Percentiles rank a stretch among this genome's conserved stretches.
Evolutionary conservation across 352 stramenopile genomes (phyloP).

Genomic region (Phytophthora sansomeana): DNA sequence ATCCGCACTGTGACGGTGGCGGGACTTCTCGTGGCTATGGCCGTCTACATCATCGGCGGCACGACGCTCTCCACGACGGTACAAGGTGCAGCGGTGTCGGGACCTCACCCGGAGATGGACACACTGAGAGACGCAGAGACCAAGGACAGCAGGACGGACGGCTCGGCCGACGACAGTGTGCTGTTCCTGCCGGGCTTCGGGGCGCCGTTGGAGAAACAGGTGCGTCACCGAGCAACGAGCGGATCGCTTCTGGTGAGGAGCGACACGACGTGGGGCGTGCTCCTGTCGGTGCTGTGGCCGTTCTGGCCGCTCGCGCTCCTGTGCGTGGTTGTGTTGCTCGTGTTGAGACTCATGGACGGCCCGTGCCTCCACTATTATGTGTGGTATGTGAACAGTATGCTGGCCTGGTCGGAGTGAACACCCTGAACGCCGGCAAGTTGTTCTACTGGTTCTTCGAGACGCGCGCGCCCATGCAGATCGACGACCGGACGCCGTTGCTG

Average conservation of each 20-base stretch:
- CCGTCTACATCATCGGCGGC: conserved; percentile 33
- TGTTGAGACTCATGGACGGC: conserved; percentile 33
- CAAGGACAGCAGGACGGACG: conserved; percentile 24
- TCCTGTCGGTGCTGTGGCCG: conserved; percentile 14
- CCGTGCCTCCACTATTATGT: conserved; percentile 43
- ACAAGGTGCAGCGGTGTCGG: conserved; percentile 7
- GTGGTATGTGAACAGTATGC: conserved; percentile 64
- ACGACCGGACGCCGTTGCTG: conserved; percentile 66
- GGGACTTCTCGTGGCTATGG: conserved; percentile 38
- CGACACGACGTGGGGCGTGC: conserved; percentile 5
- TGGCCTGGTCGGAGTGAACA: conserved; percentile 72
- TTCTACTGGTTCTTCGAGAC: conserved; percentile 92
- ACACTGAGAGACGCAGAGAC: conserved; percentile 5
- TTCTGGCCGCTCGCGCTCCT: conserved; percentile 32
- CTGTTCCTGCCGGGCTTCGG: conserved; percentile 76
- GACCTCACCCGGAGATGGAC: neutral
- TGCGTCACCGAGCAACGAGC: conserved; percentile 29
- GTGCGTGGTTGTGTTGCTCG: conserved; percentile 31
- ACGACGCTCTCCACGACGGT: conserved; percentile 18
- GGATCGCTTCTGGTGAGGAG: conserved; percentile 7
- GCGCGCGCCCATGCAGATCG: conserved; percentile 47
- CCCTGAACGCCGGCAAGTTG: conserved; percentile 56
- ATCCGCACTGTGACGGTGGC: conserved; percentile 30
- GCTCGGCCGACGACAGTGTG: conserved; percentile 46
- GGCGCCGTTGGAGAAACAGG: conserved; percentile 69